Evolutionary conservation across 148 eudicot species (phyloP).

Genomic region (Vaccinium darrowii): DNA sequence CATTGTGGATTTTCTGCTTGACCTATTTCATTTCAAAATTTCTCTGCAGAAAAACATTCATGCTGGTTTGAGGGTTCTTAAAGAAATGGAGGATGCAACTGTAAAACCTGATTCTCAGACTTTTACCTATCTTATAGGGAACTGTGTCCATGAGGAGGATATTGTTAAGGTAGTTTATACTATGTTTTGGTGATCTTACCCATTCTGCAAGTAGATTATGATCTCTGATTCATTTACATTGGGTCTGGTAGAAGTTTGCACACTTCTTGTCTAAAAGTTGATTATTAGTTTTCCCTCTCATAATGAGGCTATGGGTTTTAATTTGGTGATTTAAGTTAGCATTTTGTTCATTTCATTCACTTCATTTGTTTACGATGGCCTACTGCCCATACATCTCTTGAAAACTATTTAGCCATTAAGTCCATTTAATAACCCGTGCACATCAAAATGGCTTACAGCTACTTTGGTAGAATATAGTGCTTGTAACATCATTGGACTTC

Average conservation of each 20-base stretch:
- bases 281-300: not conserved
- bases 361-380: not conserved
- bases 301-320: not conserved
- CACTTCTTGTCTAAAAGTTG: not conserved
- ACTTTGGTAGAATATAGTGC: not conserved
- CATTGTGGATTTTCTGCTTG: constrained; percentile 2
- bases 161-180: constrained; percentile 52
- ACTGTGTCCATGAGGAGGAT: constrained; percentile 55
- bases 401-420: not conserved
- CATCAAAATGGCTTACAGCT: not conserved
- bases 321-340: not conserved
- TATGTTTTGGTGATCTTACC: not conserved
- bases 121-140: constrained; percentile 67
- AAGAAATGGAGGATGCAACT: constrained; percentile 65
- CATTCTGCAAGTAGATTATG: not conserved
- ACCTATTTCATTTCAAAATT: constrained; percentile 20
- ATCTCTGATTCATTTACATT: not conserved
- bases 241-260: not conserved
- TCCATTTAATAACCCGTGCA: not conserved
- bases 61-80: constrained; percentile 53
- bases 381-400: not conserved
- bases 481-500: not conserved
- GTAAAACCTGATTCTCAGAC: constrained; percentile 79
- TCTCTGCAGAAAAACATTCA: constrained; percentile 62
- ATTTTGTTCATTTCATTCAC: not conserved